Conservation (phyloP, 768 basidiomycete genomes). For the Tricholoma sp. region DNA sequence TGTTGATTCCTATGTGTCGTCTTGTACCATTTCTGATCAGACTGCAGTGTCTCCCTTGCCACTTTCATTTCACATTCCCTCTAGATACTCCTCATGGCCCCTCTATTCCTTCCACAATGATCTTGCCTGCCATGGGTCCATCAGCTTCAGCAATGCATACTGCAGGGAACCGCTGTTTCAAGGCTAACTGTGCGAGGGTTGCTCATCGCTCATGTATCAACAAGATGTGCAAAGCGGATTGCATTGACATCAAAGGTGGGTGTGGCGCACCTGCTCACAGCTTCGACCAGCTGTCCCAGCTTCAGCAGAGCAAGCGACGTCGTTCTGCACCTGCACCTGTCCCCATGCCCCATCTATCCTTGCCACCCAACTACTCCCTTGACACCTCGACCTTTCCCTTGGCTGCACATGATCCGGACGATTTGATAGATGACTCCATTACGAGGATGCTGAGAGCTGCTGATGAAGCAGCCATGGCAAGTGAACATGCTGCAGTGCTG, state of each 20-base stretch:
- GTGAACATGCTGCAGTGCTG: not conserved
- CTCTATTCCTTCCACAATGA: too few species aligned
- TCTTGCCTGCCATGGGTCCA: too few species aligned
- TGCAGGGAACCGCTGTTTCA: too few species aligned
- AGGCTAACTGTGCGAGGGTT: too few species aligned
- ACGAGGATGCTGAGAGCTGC: not conserved
- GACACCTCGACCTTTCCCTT: not conserved
- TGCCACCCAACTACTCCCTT: not conserved
- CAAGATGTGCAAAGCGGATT: not conserved
- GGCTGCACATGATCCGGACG: not conserved
- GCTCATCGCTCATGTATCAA: not conserved
- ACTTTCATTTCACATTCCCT: too few species aligned
- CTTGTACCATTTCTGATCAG: too few species aligned
- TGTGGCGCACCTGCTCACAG: not conserved
- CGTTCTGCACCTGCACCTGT: not conserved
- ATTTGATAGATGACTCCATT: not conserved
- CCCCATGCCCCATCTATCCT: not conserved
- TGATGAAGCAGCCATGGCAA: not conserved
- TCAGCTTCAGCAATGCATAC: too few species aligned
- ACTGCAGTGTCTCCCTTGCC: too few species aligned
- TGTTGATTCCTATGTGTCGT: too few species aligned
- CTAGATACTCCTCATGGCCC: too few species aligned
- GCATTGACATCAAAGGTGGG: not conserved
- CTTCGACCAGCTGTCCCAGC: not conserved
- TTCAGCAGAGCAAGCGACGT: not conserved